Evolutionary conservation across 2,329 filamentous ascomycete genomes (phyloP), one percentile per base, ranked within the genome.

Genomic region (Hymenoscyphus linearis): DNA sequence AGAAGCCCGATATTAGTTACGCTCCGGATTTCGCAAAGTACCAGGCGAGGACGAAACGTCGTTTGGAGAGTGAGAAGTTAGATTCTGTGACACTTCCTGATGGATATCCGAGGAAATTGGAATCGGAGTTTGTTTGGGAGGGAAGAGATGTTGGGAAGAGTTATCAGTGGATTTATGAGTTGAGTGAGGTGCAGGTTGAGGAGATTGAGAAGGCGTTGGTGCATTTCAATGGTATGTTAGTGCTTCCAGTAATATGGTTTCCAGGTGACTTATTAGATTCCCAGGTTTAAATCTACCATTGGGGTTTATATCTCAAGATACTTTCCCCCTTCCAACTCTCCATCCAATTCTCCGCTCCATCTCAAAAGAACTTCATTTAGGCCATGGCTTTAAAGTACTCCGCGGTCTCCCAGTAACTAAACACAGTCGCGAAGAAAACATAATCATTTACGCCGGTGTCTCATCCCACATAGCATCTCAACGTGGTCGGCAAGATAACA

Each of bases 1-100:
- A 55, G 57, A 54, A 85, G 66, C 84, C 84, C 0, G 83, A 86
- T 65, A 87, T 86, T 60, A 73, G 73, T 1, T 87, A 86, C 68
- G 74, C 78, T 1, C 84, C 84, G 0, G 75, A 85, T 63, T 74
- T 75, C 52, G 75, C 78, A 35, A 85, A 81, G 65, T 87, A 82
- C 65, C 74, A 80, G 31, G 77, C 78, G 1, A 78, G 84, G 4
- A 75, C 75, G n/a, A 72, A 79, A 56, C 74, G 75, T 3, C 76
- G 81, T 2, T 71, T 77, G 3, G 72, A 77, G 50, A 75, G 71
- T 0, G 80, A 79, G 10, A 67, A 69, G 0, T 67, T 80, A 0
- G 69, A 72, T 2, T 76, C 69, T 3, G 70, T 26, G 6, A 40
- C 72, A 0, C 67, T 85, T 0, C 83, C 83, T 0, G 65, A 69